Base-by-base conservation (phyloP, 2,329 filamentous ascomycete genomes). In the Zymoseptoria passerinii region DNA sequence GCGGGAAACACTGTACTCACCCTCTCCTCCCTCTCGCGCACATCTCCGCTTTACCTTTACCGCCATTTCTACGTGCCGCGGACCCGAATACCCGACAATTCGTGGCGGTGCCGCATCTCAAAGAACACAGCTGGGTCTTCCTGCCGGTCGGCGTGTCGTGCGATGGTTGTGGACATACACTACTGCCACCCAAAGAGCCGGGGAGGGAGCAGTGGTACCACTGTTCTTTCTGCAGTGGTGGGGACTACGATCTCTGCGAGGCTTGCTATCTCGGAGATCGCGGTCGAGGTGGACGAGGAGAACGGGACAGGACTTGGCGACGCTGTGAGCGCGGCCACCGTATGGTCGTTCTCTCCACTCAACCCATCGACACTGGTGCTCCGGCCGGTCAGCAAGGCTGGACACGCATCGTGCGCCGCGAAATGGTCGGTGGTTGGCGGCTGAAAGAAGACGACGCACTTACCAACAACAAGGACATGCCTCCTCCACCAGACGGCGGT, bases 171-270 rank as follows among this genome's bases (percentile, higher is more conserved):
- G 82, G 80, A 0, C 80, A 84, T 54, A 82, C 82, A 5, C 35
- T 44, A 1, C 16, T 44, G 7, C 35, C 35, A n/a, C 16, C 35
- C 35, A 44, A 16, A n/a, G 35, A 44, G 35, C 10, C 35, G 35
- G 35, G 35, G 16, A 5, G 35, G 35, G 35, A 44, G 10, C 10
- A 44, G 13, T 82, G 91, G 13, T 91, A 87, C 65, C 92, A 96
- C 74, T 97, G 92, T 73, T 86, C 84, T 53, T 76, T 80, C 54
- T 95, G 91, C 72, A 84, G 83, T 54, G 77, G 81, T 28, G 91
- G 91, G n/a, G 88, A 95, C 71, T 95, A 94, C 72, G 90, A 96
- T 66, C 83, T 96, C 52, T 96, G 92, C 74, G 80, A 80, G 18
- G 77, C 80, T 3, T 96, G 92, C 77, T 96, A 96, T 72, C 76